Evolutionary conservation across 495 filamentous ascomycete species (phyloP).

Genomic region (Collariella sp.): DNA sequence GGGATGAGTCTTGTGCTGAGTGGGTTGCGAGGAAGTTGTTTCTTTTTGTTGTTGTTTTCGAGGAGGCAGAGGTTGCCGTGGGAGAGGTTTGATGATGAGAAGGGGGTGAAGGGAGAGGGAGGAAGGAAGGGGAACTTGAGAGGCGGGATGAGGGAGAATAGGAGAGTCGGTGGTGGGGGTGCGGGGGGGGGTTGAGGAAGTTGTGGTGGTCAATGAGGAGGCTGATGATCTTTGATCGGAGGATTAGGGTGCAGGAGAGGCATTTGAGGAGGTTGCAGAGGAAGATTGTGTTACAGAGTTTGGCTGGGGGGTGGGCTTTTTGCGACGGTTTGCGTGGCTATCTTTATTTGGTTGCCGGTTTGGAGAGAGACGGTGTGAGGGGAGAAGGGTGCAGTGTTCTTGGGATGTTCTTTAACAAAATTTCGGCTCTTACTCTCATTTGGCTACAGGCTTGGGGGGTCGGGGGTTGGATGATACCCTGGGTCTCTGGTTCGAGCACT

Average conservation of each 20-base stretch:
- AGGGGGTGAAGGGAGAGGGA: conserved; percentile 2
- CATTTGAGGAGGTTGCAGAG: conserved; percentile 31
- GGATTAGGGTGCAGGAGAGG: conserved; percentile 34
- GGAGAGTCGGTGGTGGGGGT: conserved; percentile 5
- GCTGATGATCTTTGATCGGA: conserved; percentile 38
- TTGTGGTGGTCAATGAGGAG: conserved; percentile 21
- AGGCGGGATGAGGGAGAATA: conserved; percentile 9
- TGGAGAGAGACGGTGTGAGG: conserved; percentile 28
- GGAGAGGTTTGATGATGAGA: conserved; percentile 33
- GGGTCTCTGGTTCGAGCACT: not conserved
- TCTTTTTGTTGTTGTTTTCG: conserved; percentile 37
- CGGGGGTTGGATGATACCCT: not conserved
- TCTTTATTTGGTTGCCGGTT: conserved; percentile 35
- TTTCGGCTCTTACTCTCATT: not conserved
- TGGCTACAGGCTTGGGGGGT: not conserved
- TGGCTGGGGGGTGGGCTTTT: conserved; percentile 30
- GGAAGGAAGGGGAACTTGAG: not conserved
- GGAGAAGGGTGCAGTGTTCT: not conserved
- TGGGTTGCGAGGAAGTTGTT: conserved; percentile 33
- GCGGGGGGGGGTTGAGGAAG: no score
- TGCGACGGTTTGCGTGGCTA: conserved; percentile 25
- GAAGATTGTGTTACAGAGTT: conserved; percentile 36
- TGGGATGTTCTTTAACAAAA: not conserved
- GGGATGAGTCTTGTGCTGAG: conserved; percentile 30
- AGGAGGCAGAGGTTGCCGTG: conserved; percentile 33